Evolutionary conservation across 2,329 filamentous ascomycete genomes (phyloP).

Genomic region (Neopestalotiopsis sp.): DNA sequence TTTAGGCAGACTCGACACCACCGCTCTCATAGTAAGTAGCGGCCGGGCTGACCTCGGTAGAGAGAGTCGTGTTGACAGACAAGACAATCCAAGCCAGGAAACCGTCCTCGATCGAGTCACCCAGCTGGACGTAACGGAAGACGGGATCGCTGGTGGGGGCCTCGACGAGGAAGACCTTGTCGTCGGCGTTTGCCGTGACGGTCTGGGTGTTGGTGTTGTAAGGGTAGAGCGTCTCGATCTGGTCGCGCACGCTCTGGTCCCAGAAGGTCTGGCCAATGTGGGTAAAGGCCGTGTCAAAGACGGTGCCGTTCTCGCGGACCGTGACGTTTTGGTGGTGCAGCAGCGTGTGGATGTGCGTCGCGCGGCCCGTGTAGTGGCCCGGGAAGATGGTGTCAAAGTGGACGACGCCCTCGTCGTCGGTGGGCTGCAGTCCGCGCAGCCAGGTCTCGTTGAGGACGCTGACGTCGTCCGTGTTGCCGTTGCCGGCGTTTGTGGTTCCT

Average conservation of each 20-base stretch:
- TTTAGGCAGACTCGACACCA: conserved; percentile 9
- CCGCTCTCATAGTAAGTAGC: conserved; percentile 5
- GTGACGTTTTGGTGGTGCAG: conserved; percentile 31
- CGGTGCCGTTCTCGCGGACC: conserved; percentile 52
- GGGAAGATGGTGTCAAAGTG: conserved; percentile 52
- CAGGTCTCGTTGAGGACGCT: conserved; percentile 50
- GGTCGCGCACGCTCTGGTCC: conserved; percentile 56
- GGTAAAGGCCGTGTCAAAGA: conserved; percentile 49
- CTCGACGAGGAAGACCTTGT: conserved; percentile 52
- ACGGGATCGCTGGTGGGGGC: conserved; percentile 57
- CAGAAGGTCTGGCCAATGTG: conserved; percentile 68
- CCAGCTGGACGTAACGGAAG: conserved; percentile 61
- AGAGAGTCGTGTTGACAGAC: conserved; percentile 44
- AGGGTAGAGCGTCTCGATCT: conserved; percentile 50
- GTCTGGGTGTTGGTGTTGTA: conserved; percentile 47
- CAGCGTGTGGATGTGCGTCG: conserved; percentile 48
- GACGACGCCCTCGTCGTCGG: conserved; percentile 51
- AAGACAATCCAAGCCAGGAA: conserved; percentile 55
- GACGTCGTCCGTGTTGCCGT: conserved; percentile 37
- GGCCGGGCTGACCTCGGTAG: conserved; percentile 2
- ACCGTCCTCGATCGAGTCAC: conserved; percentile 52
- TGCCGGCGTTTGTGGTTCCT: conserved; percentile 32
- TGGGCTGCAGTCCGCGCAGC: conserved; percentile 52
- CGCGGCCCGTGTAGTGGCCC: conserved; percentile 43
- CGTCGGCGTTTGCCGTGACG: conserved; percentile 53